Percentiles rank a stretch among this genome's conserved stretches.
Evolutionary conservation across 2,329 filamentous ascomycete species (phyloP).

Genomic region (Didymella arachidicola): DNA sequence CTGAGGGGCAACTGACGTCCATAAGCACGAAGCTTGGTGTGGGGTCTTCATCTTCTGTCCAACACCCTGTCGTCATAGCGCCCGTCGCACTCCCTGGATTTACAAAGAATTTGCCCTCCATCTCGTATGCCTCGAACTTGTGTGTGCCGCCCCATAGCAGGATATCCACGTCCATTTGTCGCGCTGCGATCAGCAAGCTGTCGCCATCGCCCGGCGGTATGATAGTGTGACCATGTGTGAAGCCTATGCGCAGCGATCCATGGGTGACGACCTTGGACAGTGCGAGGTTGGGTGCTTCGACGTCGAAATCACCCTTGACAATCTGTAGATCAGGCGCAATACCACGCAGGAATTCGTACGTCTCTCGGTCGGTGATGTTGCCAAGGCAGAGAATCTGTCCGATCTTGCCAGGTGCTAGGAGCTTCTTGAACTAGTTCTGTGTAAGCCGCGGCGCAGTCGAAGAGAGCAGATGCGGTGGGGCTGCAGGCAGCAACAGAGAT

Average conservation of each 20-base stretch:
- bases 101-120: conserved; percentile 76
- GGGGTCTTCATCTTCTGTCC: conserved; percentile 68
- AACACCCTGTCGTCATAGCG: conserved; percentile 68
- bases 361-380: conserved; percentile 65
- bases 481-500: neutral
- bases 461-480: neutral
- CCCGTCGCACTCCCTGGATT: conserved; percentile 74
- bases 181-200: conserved; percentile 70
- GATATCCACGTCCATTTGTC: conserved; percentile 76
- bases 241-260: conserved; percentile 71
- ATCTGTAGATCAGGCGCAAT: conserved; percentile 70
- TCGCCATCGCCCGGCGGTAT: conserved; percentile 73
- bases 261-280: conserved; percentile 75
- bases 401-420: conserved; percentile 66
- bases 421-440: conserved; percentile 58
- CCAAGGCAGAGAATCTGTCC: conserved; percentile 66
- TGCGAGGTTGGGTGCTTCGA: conserved; percentile 70
- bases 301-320: conserved; percentile 74
- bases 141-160: conserved; percentile 74
- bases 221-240: conserved; percentile 76
- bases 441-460: conserved; percentile 19
- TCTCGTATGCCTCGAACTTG: conserved; percentile 74
- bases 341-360: conserved; percentile 63
- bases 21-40: conserved; percentile 95
- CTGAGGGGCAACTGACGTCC: conserved; percentile 75